Evolutionary conservation across 225 moss, liverwort and hornwort genomes (phyloP), one percentile per base, ranked within the genome.

Genomic region (Asterella californica): DNA sequence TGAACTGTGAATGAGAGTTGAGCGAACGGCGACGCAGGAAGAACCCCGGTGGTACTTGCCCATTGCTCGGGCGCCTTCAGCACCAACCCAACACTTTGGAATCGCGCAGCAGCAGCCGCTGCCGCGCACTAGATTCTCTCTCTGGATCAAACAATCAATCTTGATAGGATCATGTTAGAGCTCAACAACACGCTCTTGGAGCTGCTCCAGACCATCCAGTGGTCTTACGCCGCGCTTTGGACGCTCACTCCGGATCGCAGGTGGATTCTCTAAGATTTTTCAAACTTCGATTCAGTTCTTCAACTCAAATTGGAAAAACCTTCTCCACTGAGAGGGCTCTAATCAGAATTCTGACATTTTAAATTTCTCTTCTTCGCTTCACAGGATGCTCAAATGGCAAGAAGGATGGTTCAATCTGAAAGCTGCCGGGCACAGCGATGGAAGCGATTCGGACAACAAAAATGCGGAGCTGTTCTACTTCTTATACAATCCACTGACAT

Each of bases 221-320:
- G 87, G 84, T 72, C 79, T 59, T 87, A 87, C 60, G 87, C 87
- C 34, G 87, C 84, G 5, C 84, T 87, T 21, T 87, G 87, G 87
- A 78, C 78, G 15, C 42, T 76, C 46, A 79, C 81, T 8, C 29
- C 45, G 34, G 82, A 82, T 66, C 72, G 77, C 72, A 82, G 87
- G 87, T 87, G 79, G 46, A 84, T 83, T 74, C 19, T 14, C 47
- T 45, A 15, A 36, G 29, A 79, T n/a, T 53, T 37, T 70, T 10
- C 15, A 24, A 49, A 33, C 50, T 37, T 21, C 12, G 0, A 2
- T 29, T 72, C 50, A 18, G 27, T 70, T 30, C 29, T 17, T 11
- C 52, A 52, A 14, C 17, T 52, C 17, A 14, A 7, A 42, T 4
- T 9, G 6, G 7, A 14, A 36, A 9, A 27, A 19, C 25, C 22